phyloP scores from a whole-genome alignment of 352 stramenopile genomes.

The Phytophthora pisi region DNA sequence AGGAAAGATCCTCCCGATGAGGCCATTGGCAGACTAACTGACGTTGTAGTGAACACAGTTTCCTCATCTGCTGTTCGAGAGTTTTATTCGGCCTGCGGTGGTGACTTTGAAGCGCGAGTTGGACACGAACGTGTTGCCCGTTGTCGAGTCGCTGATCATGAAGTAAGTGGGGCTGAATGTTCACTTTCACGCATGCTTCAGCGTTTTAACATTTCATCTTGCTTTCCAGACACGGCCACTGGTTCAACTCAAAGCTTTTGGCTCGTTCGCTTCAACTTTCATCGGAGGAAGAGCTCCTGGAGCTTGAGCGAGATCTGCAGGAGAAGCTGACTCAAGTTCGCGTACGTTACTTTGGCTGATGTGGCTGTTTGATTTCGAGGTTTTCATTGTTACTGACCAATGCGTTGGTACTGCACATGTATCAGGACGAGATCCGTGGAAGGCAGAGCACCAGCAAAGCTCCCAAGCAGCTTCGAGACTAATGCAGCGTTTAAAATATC shows the following conservation, averaged over 20 bases:
- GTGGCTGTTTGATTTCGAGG: not conserved
- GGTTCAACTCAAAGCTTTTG: constrained; percentile 68
- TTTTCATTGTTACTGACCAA: not conserved
- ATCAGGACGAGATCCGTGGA: constrained; percentile 27
- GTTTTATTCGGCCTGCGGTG: constrained; percentile 61
- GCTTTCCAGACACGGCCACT: constrained; percentile 56
- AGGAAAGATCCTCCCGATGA: not conserved
- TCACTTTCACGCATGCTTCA: too few relatives aligned
- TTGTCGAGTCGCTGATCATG: constrained; percentile 60
- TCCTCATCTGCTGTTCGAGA: constrained; percentile 64
- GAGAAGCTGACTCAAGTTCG: constrained; percentile 54
- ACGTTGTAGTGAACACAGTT: constrained; percentile 35
- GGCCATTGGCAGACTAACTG: not conserved
- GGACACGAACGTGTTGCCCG: constrained; percentile 52
- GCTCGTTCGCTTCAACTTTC: constrained; percentile 56
- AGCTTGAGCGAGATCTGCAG: constrained; percentile 59
- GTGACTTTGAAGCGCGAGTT: constrained; percentile 45
- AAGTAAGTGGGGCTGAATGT: constrained; percentile 33
- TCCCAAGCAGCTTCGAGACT: constrained; percentile 16
- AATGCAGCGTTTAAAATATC: not conserved
- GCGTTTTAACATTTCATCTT: not conserved
- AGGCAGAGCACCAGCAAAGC: constrained; percentile 13
- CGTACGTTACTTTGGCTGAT: constrained; percentile 30
- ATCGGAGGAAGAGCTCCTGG: constrained; percentile 46
- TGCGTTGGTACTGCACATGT: not conserved